Evolutionary conservation across 2,329 filamentous ascomycete genomes (phyloP), one percentile per base, ranked within the genome.

Genomic region (Beauveria sp.): DNA sequence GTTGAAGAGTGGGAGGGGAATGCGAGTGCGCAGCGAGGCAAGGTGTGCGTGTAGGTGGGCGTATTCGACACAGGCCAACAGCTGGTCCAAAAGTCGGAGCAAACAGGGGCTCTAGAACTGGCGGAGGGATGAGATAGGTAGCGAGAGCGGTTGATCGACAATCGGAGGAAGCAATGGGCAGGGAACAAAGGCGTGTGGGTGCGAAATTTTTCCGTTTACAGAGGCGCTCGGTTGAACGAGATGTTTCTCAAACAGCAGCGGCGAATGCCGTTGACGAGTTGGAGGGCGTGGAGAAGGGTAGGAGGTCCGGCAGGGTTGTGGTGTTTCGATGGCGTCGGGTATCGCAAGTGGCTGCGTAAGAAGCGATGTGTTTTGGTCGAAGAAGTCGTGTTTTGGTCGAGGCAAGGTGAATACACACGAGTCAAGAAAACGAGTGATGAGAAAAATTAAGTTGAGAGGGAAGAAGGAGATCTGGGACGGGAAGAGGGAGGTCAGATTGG

Each of bases 401-500:
- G 24, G 18, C 9, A 45, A 31, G 31, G 31, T n/a, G 16, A 55
- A 45, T 45, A 42, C 34, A 18, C 12, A 42, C 24, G 34, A 42
- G 20, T 7, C 16, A 16, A 34, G 40, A 24, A 40, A 48, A 38
- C 26, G 54, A 57, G 54, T 34, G 54, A 5, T 46, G 46, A 43
- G 14, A 43, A 42, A 22, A 52, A 49, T 42, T 51, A 40, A 60
- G 38, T 34, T 24, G 48, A 34, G n/a, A 48, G 14, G 22, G 31
- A 43, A 50, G 38, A 52, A 60, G 43, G 48, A 52, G 49, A 60
- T 60, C 46, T 60, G 8, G 48, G 48, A 52, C 38, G 48, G 57
- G 57, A 60, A 52, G 57, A 60, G 57, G 49, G 57, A 58, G 56
- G 57, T 52, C 57, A 60, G 57, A 60, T 60, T 60, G 48, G 31